Percentiles rank a stretch among this genome's conserved stretches.
Evolutionary conservation across 176 grass and related monocot genomes (phyloP).

Genomic region (Leersia perrieri): DNA sequence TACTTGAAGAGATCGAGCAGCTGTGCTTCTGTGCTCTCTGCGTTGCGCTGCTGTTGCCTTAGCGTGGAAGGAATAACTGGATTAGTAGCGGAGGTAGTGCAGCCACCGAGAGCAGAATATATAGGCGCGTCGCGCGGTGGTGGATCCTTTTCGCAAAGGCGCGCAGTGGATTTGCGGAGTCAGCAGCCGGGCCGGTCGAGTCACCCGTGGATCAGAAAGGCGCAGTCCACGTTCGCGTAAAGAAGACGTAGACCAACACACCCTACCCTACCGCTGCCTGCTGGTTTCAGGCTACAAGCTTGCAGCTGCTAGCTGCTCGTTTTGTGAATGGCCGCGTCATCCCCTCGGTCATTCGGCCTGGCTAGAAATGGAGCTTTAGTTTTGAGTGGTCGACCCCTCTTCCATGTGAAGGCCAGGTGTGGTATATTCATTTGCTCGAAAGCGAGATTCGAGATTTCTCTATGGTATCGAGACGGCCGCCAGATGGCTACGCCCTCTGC

Average conservation of each 20-base stretch:
- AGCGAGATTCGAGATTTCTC: slow-evolving; percentile 37
- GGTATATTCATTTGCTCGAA: slow-evolving; percentile 33
- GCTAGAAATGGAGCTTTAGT: not conserved
- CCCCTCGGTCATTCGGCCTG: not conserved
- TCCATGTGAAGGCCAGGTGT: slow-evolving; percentile 44
- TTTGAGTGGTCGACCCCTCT: no score
- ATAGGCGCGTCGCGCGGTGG: slow-evolving; percentile 15
- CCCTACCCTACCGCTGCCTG: not conserved
- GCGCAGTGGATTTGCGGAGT: slow-evolving; percentile 41
- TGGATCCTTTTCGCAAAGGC: slow-evolving; percentile 37
- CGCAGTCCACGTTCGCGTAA: slow-evolving; percentile 39
- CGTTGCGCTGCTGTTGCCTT: slow-evolving; percentile 13
- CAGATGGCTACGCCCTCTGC: slow-evolving; percentile 24
- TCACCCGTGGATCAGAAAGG: slow-evolving; percentile 54
- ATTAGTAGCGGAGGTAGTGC: slow-evolving; percentile 47
- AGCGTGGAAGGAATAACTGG: slow-evolving; percentile 38
- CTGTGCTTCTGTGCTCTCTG: not conserved
- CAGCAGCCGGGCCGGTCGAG: slow-evolving; percentile 43
- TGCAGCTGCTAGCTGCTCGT: no score
- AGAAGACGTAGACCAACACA: slow-evolving; percentile 31
- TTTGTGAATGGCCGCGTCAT: slow-evolving; percentile 27
- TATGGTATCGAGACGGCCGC: not conserved
- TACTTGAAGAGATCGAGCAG: not conserved
- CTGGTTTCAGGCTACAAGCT: no score
- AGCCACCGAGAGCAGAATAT: slow-evolving; percentile 13